Evolutionary conservation across 1,139 yeast species (phyloP), one percentile per base, ranked within the genome.

Genomic region (Scheffersomyces insectosa): DNA sequence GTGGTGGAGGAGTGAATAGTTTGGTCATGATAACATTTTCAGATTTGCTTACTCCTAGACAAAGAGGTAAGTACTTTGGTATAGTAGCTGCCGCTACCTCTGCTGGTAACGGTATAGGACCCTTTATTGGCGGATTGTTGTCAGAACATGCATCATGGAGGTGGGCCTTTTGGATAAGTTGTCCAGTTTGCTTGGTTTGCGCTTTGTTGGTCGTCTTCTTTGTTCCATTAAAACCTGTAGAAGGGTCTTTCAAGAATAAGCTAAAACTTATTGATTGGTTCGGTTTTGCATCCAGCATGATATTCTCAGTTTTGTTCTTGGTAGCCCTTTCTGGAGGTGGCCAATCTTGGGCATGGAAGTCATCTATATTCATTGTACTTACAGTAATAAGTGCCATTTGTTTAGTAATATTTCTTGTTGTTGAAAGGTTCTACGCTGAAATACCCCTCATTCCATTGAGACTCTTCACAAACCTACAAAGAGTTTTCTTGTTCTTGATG

Each of bases 261-360:
- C 52, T 72, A 46, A 57, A 62, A 49, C 63, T 69, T 39, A 70
- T 80, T 31, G 85, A 80, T 54, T 78, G 70, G 50, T 46, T 63
- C 12, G 85, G 85, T 0, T 67, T 77, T 36, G 38, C 75, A 15
- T 58, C 74, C 29, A 67, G 80, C 38, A 63, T 78, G 4, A 65
- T 72, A 0, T 72, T 77, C 1, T 62, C 78, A 30, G 66, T 72
- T 0, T 57, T 78, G 25, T 44, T 78, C 23, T 63, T 79, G 42
- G 65, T 80, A 36, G 79, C 83, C 3, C 54, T 79, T 30, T 70
- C 77, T 55, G 82, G 83, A 4, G 81, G 82, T 33, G 85, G 85
- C 1, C 62, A 71, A 2, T 64, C 75, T 10, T 80, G 66, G 51
- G 52, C 63, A 0, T 81, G 85, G 85, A 54, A 71, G 47, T 75